Evolutionary conservation across 2,329 filamentous ascomycete genomes (phyloP), one percentile per base, ranked within the genome.

Genomic region (Fusarium foetens): DNA sequence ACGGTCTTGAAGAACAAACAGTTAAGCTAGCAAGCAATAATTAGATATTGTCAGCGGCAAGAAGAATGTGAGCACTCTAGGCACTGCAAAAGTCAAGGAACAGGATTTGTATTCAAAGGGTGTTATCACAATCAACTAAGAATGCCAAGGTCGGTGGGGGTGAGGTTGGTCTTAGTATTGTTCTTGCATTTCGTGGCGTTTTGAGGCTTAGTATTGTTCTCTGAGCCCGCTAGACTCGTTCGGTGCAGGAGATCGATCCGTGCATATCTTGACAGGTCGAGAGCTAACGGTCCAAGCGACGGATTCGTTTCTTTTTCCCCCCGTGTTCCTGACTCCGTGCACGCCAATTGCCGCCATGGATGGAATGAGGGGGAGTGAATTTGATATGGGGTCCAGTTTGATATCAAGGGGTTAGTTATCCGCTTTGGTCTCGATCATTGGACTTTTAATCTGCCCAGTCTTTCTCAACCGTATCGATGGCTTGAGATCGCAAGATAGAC

Each of bases 131-230:
- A 61, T 65, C 43, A 55, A 62, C 43, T 51, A 69, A 70, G 54
- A 65, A 72, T 68, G 66, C 52, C 45, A 73, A 53, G 35, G 41
- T 38, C 31, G 53, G 65, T 27, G 68, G 70, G 48, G 66, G 45
- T 66, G 72, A 49, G 45, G 61, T 51, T 75, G 73, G 63, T 58
- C 58, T 75, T 80, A 72, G 71, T 76, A 81, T 81, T 81, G 79
- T 81, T 80, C 72, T 72, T 55, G 58, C 65, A 63, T 70, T 75
- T 71, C 68, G 77, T 77, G 79, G 77, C 78, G 72, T 66, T 67
- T 65, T 49, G 62, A 35, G 51, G 64, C 73, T 80, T 80, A 73
- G 73, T 79, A 81, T 81, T 81, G 80, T 81, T 80, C 71, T 77
- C 66, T 72, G 33, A 7, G 23, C 43, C 49, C 58, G 46, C 65